Conservation (phyloP, 169 alveolate genomes). For the Eimeria acervulina region DNA sequence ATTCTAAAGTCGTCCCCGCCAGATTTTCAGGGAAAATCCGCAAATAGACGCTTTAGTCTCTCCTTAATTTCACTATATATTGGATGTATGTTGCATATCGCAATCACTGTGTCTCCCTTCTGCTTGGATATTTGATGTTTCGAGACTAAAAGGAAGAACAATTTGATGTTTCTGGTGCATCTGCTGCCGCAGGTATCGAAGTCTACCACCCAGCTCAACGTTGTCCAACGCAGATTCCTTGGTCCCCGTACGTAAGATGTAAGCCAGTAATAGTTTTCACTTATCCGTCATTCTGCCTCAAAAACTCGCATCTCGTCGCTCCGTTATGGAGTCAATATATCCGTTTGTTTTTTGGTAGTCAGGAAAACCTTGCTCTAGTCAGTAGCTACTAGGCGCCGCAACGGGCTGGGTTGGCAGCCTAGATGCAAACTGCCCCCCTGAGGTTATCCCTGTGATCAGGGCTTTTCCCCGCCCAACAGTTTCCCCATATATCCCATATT, state of each 20-base stretch:
- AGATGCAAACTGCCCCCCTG: not conserved
- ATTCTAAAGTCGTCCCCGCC: not conserved
- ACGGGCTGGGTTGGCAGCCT: not conserved
- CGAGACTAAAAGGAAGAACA: not conserved
- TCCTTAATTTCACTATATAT: not conserved
- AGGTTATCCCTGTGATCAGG: not conserved
- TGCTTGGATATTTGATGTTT: not conserved
- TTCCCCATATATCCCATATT: not conserved
- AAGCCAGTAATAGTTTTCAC: not conserved
- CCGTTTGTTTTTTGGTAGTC: not conserved
- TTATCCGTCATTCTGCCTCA: not conserved
- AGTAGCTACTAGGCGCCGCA: not conserved
- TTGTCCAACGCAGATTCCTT: slow-evolving; percentile 46
- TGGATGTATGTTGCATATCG: not conserved
- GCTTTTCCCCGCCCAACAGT: not conserved
- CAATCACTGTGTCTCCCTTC: not conserved
- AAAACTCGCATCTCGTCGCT: not conserved
- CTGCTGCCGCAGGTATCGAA: slow-evolving; percentile 11
- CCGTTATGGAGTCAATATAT: not conserved
- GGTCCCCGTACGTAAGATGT: slow-evolving; percentile 4
- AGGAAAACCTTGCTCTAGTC: not conserved
- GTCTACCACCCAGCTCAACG: slow-evolving; percentile 51
- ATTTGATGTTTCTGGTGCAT: not conserved
- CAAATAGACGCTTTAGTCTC: not conserved
- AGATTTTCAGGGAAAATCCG: not conserved